Base-by-base conservation (phyloP, 805 yeast genomes). In the Schizosaccharomyces octosporus region DNA sequence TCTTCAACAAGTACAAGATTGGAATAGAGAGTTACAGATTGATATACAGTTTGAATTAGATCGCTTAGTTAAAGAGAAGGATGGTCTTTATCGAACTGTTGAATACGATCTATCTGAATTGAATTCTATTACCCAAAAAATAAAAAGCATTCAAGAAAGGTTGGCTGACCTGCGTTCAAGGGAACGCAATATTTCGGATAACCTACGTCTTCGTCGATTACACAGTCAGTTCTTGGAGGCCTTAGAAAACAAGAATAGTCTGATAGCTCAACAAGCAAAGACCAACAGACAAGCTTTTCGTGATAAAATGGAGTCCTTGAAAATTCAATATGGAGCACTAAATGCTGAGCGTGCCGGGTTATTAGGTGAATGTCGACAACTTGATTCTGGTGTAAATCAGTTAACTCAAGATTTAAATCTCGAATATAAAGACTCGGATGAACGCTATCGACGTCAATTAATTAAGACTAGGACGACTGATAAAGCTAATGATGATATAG, bases 301-400 rank as follows among this genome's bases (percentile, higher is more conserved):
- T 66, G 71, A 74, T 11, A 77, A 79, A 63, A 78, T 88, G 1
- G 70, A 72, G 55, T 66, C 69, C n/a, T 71, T 88, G 43, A 72
- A 78, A 62, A 72, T 73, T 17, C 68, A 72, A 48, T 79, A 81
- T 61, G 76, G 85, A 17, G 71, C 71, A 3, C 69, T 85, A 54
- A 84, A 81, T 63, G 77, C 88, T 0, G 75, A 74, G 62, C 62
- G 61, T 51, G 64, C 59, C 5, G 43, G 60, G 19, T 58, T 36
- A 48, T 70, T 81, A 27, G 99, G 98, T 24, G 97, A 90, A 70
- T 78, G 86, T 51, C 82, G 81, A 63, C 97, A 90, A 68, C 75
- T 93, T 64, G 80, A 81, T 59, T 87, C 81, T 65, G 95, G 88
- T 67, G 76, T 84, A 4, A 71, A 71, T 27, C 72, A 76, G 2